These are phyloP conservation scores for Calocybe gambosa DNA, from an alignment of 1,284 basidiomycete genomes.

Conservation along the genomic window DNA sequence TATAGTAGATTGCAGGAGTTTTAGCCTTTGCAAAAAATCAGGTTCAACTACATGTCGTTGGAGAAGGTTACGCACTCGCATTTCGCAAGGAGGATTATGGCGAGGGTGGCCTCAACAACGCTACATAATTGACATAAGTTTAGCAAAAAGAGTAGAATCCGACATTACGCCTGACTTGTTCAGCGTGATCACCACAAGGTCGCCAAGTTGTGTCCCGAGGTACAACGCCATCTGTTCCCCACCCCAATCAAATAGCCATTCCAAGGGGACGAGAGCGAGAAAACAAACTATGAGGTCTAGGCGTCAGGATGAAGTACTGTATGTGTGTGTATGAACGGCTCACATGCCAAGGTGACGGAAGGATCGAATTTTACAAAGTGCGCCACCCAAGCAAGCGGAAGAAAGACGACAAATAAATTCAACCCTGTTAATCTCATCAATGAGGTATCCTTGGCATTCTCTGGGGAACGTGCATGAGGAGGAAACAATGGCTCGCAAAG, in stretches of 20 bases:
- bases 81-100: slow-evolving; percentile 55
- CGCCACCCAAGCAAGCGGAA: slow-evolving; percentile 59
- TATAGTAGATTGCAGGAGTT: slow-evolving; percentile 54
- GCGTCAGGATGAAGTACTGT: background rate
- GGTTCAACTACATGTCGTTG: slow-evolving; percentile 2
- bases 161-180: slow-evolving; percentile 44
- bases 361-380: slow-evolving; percentile 33
- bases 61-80: slow-evolving; percentile 49
- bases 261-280: slow-evolving; percentile 51
- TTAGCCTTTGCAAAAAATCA: slow-evolving; percentile 29
- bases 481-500: slow-evolving; percentile 37
- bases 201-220: slow-evolving; percentile 50
- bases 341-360: slow-evolving; percentile 32
- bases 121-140: slow-evolving; percentile 24
- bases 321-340: background rate
- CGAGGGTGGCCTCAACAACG: slow-evolving; percentile 58
- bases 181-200: slow-evolving; percentile 50
- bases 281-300: slow-evolving; percentile 39
- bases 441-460: background rate
- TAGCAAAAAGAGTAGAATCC: background rate
- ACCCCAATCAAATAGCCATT: slow-evolving; percentile 52
- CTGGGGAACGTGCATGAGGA: slow-evolving; percentile 45
- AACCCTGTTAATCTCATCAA: slow-evolving; percentile 33
- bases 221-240: slow-evolving; percentile 59
- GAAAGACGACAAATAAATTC: slow-evolving; percentile 54